phyloP scores from a whole-genome alignment of 176 grass and related monocot species.

The Dendrocalamus sinicus region DNA sequence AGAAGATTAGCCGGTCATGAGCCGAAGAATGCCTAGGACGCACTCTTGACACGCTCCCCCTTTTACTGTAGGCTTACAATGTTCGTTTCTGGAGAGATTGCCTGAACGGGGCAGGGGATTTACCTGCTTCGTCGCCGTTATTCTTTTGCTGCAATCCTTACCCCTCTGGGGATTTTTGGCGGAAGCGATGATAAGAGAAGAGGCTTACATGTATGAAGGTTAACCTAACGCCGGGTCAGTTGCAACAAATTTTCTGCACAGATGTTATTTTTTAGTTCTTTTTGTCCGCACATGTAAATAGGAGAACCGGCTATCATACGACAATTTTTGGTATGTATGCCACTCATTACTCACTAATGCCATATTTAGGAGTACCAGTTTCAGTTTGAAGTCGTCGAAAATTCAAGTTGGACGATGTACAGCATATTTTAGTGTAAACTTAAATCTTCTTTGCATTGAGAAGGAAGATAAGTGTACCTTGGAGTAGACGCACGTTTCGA shows the following conservation, averaged over 20 bases:
- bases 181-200: conserved; percentile 2
- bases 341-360: too few relatives aligned
- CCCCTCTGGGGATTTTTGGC: conserved; percentile 43
- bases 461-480: too few relatives aligned
- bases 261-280: background rate
- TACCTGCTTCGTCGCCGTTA: conserved; percentile 32
- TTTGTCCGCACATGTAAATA: background rate
- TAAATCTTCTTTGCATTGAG: too few relatives aligned
- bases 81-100: conserved; percentile 12
- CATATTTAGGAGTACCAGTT: too few relatives aligned
- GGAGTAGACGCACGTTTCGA: too few relatives aligned
- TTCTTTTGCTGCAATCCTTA: conserved; percentile 44
- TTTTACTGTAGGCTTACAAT: conserved; percentile 14
- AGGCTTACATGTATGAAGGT: conserved; percentile 20
- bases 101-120: conserved; percentile 5
- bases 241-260: conserved; percentile 8
- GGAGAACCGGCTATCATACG: too few relatives aligned
- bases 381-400: too few relatives aligned
- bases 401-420: too few relatives aligned
- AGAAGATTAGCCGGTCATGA: conserved; percentile 68
- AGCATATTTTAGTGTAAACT: too few relatives aligned
- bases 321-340: too few relatives aligned
- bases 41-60: background rate
- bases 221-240: conserved; percentile 7
- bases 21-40: conserved; percentile 44